phyloP scores from a whole-genome alignment of 2,329 filamentous ascomycete species.

The Falciphora oryzae region DNA sequence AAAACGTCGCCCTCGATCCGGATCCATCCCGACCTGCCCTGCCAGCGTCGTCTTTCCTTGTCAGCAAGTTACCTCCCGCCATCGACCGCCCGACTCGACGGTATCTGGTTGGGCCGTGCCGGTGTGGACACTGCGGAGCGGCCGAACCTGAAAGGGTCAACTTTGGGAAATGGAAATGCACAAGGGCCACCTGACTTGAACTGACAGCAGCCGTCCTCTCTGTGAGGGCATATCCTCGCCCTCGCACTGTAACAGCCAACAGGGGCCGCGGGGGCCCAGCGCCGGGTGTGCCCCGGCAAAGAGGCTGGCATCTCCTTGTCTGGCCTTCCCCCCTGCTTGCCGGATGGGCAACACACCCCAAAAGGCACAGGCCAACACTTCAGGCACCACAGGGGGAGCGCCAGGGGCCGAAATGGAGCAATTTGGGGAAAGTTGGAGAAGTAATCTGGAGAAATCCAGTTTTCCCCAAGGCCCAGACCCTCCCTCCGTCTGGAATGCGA shows the following conservation, averaged over 20 bases:
- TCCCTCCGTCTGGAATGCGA: not conserved
- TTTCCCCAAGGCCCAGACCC: not conserved
- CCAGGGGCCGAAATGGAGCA: not conserved
- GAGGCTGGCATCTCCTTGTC: not conserved
- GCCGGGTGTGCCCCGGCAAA: too few relatives aligned
- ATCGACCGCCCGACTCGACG: too few relatives aligned
- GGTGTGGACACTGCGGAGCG: not conserved
- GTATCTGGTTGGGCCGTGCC: not conserved
- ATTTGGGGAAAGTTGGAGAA: conserved; percentile 8
- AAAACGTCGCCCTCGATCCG: too few relatives aligned
- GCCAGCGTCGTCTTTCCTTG: not conserved
- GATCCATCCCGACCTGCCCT: too few relatives aligned
- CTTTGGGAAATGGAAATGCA: not conserved
- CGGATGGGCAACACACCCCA: not conserved
- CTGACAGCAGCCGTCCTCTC: not conserved
- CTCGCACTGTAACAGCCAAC: too few relatives aligned
- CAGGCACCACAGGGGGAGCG: not conserved
- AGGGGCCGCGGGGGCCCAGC: too few relatives aligned
- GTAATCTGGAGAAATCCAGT: conserved; percentile 1
- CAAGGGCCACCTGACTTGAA: not conserved
- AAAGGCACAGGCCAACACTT: not conserved
- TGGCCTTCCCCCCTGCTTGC: not conserved
- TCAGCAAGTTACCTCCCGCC: not conserved
- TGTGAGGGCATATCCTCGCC: too few relatives aligned
- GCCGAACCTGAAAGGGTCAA: not conserved